A percentile compares a stretch with the other conserved stretches of the same genome.
Evolutionary conservation across 2,329 filamentous ascomycete species (phyloP).

Genomic region (Pyrenochaeta sp.): DNA sequence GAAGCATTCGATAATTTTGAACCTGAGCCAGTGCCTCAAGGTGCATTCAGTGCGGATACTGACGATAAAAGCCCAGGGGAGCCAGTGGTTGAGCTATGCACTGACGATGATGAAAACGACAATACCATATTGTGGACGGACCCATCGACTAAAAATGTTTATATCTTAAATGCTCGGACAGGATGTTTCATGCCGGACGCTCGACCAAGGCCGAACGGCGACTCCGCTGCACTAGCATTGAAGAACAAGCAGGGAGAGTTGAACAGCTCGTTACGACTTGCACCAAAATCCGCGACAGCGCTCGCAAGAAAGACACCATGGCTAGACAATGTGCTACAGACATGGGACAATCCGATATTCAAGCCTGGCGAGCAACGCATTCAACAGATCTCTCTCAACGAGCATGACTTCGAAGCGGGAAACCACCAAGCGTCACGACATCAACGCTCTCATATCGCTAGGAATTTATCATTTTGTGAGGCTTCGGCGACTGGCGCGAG

Average conservation of each 20-base stretch:
- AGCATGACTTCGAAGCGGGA: constrained; percentile 7
- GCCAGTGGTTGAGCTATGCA: background rate
- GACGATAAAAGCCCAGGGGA: background rate
- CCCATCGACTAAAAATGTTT: constrained; percentile 63
- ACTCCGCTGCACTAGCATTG: constrained; percentile 3
- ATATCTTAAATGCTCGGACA: constrained; percentile 64
- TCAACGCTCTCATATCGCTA: constrained; percentile 19
- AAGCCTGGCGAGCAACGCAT: constrained; percentile 57
- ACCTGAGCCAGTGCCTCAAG: constrained; percentile 16
- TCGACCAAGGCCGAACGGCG: constrained; percentile 20
- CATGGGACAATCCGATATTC: constrained; percentile 83
- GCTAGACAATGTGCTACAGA: constrained; percentile 67
- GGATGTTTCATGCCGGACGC: constrained; percentile 52
- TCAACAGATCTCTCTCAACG: constrained; percentile 44
- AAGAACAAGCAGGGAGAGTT: constrained; percentile 26
- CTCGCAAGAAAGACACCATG: constrained; percentile 52
- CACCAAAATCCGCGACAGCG: constrained; percentile 18
- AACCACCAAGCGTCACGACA: constrained; percentile 7
- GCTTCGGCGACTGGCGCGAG: constrained; percentile 28
- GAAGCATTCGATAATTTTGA: constrained; percentile 15
- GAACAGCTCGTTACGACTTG: constrained; percentile 44
- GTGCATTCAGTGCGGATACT: constrained; percentile 13
- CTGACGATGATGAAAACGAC: constrained; percentile 29
- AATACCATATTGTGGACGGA: constrained; percentile 67
- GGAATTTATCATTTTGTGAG: constrained; percentile 36